A percentile compares a stretch with the other conserved stretches of the same genome.
These are phyloP conservation scores for Vickermania ingenoplastis DNA, from an alignment of 208 protist genomes.

Conservation along the genomic window DNA sequence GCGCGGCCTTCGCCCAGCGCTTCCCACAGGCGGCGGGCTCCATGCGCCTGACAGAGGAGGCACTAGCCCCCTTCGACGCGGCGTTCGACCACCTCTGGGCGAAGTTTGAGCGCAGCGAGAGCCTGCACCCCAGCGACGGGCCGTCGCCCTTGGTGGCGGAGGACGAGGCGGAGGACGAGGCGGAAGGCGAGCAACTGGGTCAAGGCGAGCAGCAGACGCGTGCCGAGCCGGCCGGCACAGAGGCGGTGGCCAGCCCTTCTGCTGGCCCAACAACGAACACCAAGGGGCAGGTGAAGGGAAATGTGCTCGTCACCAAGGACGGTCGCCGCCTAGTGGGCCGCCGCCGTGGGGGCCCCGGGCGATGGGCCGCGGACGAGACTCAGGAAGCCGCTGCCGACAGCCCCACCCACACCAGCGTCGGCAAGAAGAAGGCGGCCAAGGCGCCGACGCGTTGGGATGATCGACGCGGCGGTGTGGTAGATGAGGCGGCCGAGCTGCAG, in stretches of 20 bases:
- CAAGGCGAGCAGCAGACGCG: slow-evolving; percentile 8
- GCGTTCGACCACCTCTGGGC: slow-evolving; percentile 21
- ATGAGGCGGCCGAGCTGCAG: slow-evolving; percentile 33
- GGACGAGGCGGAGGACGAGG: slow-evolving; percentile 6
- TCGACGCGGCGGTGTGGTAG: slow-evolving; percentile 4
- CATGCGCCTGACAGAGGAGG: slow-evolving; percentile 33
- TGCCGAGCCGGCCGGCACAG: background rate
- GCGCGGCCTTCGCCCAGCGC: slow-evolving; percentile 56
- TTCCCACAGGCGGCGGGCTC: slow-evolving; percentile 22
- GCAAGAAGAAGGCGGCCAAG: slow-evolving; percentile 36
- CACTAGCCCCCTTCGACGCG: background rate
- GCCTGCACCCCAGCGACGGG: background rate
- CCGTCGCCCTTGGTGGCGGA: slow-evolving; percentile 7
- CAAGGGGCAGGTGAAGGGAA: slow-evolving; percentile 8
- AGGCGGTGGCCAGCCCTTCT: background rate
- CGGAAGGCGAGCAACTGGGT: background rate
- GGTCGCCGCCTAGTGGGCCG: slow-evolving; percentile 34
- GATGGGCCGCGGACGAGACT: background rate
- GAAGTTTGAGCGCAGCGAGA: slow-evolving; percentile 44
- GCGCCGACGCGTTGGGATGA: slow-evolving; percentile 58
- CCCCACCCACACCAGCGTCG: background rate
- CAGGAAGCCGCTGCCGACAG: slow-evolving; percentile 1
- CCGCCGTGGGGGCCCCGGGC: slow-evolving; percentile 17
- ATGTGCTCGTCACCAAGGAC: slow-evolving; percentile 46
- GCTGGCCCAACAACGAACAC: background rate